These are phyloP conservation scores for Monosporascus sp. DNA, from an alignment of 2,329 filamentous ascomycete genomes.

Conservation along the genomic window DNA sequence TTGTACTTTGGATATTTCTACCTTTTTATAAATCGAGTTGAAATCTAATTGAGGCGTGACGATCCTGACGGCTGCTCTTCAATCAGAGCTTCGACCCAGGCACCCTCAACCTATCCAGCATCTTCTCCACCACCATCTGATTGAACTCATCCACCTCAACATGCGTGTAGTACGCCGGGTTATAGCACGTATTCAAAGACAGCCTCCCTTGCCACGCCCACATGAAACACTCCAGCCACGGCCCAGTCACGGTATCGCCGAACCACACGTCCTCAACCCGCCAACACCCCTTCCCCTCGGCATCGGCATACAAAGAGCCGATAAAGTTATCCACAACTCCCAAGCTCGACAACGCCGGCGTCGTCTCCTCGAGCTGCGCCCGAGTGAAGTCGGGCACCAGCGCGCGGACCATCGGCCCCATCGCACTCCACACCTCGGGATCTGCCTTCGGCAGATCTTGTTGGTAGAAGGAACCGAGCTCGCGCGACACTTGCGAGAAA, in stretches of 20 bases:
- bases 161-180: slow-evolving; percentile 6
- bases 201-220: slow-evolving; percentile 7
- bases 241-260: slow-evolving; percentile 6
- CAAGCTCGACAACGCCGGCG: slow-evolving; percentile 8
- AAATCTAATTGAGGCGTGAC: background rate
- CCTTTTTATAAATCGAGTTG: background rate
- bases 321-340: slow-evolving; percentile 7
- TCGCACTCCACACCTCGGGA: slow-evolving; percentile 7
- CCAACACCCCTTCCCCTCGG: slow-evolving; percentile 2
- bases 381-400: slow-evolving; percentile 7
- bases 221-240: slow-evolving; percentile 10
- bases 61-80: background rate
- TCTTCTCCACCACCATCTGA: slow-evolving; percentile 4
- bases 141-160: slow-evolving; percentile 5
- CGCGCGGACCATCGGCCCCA: slow-evolving; percentile 8
- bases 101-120: slow-evolving; percentile 1
- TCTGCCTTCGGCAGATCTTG: slow-evolving; percentile 6
- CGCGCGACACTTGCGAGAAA: slow-evolving; percentile 3
- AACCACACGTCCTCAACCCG: slow-evolving; percentile 5
- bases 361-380: slow-evolving; percentile 7
- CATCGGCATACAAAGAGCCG: slow-evolving; percentile 3
- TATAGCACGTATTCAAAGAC: slow-evolving; percentile 8
- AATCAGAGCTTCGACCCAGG: slow-evolving; percentile 5
- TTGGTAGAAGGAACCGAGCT: slow-evolving; percentile 3
- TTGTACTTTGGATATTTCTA: background rate